Evolutionary conservation across 2,329 filamentous ascomycete species (phyloP), one percentile per base, ranked within the genome.

Genomic region (Alternaria sp.): DNA sequence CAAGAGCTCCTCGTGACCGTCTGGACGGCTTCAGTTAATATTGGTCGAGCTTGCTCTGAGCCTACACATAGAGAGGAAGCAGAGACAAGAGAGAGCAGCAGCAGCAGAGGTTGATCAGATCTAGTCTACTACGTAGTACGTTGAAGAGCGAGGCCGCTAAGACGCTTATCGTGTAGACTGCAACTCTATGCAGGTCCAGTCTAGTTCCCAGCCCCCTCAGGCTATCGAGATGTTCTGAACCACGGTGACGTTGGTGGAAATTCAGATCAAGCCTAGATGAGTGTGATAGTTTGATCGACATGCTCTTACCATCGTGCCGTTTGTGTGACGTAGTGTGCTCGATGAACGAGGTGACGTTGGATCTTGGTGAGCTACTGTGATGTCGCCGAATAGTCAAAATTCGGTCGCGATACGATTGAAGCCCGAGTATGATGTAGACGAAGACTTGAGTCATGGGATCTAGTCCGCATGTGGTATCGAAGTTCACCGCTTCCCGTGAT

Each of bases 401-500:
- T 40, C 49, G 15, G 30, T 40, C 13, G n/a, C 30, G 19, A 40
- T 40, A 11, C 21, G 30, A 52, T 40, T 36, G 49, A 52, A n/a
- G 49, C 36, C 36, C 36, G 36, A 40, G 40, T 46, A 59, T 53
- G 59, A 53, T 51, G 54, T 57, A 58, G 23, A n/a, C 28, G 45
- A 32, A 43, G 13, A 12, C 25, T 23, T 30, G 28, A 26, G 47
- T 53, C 54, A 53, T n/a, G 57, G 32, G 54, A 21, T 30, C 47
- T 46, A 58, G 54, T 19, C 53, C 28, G 49, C 23, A 62, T 50
- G 30, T 25, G 12, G n/a, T 15, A 30, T 62, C 30, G 46, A 40
- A 15, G 28, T 57, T 52, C 54, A 62, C 59, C 59, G 59, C 59
- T 40, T 43, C 54, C 26, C 46, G 47, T 52, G 54, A 47, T 23